These are phyloP conservation scores for Paramecium primaurelia DNA, from an alignment of 73 alveolate genomes.

Conservation along the genomic window DNA sequence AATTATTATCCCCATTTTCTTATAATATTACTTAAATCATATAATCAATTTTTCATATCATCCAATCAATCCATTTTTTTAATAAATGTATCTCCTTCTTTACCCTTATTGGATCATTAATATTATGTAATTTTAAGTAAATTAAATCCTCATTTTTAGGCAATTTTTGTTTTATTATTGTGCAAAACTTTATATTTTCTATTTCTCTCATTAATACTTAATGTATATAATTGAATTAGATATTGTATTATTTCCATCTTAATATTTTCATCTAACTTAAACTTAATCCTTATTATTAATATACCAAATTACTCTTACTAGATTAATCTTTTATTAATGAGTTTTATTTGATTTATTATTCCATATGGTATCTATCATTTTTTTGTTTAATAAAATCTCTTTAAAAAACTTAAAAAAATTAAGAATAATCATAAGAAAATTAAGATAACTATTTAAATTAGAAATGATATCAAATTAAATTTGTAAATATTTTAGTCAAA, in stretches of 20 bases:
- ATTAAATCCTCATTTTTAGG: background rate
- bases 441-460: background rate
- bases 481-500: background rate
- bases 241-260: background rate
- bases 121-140: background rate
- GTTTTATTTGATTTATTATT: background rate
- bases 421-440: too few relatives aligned
- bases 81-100: background rate
- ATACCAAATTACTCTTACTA: background rate
- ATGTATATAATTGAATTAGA: background rate
- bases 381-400: background rate
- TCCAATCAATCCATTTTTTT: background rate
- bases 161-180: background rate
- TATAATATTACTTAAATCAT: background rate
- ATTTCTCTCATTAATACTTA: background rate
- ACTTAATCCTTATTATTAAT: background rate
- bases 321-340: background rate
- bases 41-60: background rate
- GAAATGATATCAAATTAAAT: too few relatives aligned
- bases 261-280: background rate
- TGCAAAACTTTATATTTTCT: background rate
- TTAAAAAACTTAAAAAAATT: too few relatives aligned
- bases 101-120: background rate
- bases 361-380: too few relatives aligned
- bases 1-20: conserved; percentile 61